These are phyloP conservation scores for Phialophora verrucosa DNA, from an alignment of 2,329 filamentous ascomycete genomes.

Conservation along the genomic window DNA sequence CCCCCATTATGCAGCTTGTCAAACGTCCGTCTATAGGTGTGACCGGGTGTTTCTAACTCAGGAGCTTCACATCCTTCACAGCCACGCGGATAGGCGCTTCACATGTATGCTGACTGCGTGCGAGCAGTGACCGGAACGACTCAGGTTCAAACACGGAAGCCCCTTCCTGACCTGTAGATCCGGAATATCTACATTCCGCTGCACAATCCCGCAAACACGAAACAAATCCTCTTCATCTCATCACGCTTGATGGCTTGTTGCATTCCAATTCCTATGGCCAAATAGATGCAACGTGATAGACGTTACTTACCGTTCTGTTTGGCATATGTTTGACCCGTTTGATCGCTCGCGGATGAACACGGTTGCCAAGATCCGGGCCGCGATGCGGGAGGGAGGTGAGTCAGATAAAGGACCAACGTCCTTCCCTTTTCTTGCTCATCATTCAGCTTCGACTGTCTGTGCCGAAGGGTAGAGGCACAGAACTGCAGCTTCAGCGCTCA, in stretches of 20 bases:
- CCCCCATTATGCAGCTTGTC: conserved; percentile 4
- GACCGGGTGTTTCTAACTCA: neutral
- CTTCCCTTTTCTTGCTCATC: neutral
- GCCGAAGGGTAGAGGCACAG: neutral
- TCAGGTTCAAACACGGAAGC: conserved; percentile 28
- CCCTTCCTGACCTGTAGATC: conserved; percentile 17
- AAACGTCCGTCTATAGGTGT: conserved; percentile 13
- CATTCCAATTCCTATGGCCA: conserved; percentile 5
- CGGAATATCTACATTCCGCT: conserved; percentile 29
- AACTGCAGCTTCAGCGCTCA: conserved; percentile 1
- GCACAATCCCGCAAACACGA: conserved; percentile 27
- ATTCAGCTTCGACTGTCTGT: neutral
- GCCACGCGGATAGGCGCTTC: conserved; percentile 19
- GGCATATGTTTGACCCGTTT: conserved; percentile 26
- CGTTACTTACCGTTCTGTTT: conserved; percentile 23
- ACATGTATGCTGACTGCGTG: conserved; percentile 9
- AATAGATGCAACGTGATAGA: neutral
- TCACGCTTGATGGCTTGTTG: conserved; percentile 6
- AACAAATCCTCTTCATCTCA: conserved; percentile 20
- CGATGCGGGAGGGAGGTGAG: conserved; percentile 1
- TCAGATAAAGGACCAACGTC: neutral
- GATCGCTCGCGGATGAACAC: conserved; percentile 24
- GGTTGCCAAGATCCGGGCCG: conserved; percentile 22
- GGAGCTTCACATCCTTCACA: neutral
- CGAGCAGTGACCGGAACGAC: conserved; percentile 14